Conservation (phyloP, 1,139 yeast genomes). For the Starmera stellimalicola region DNA sequence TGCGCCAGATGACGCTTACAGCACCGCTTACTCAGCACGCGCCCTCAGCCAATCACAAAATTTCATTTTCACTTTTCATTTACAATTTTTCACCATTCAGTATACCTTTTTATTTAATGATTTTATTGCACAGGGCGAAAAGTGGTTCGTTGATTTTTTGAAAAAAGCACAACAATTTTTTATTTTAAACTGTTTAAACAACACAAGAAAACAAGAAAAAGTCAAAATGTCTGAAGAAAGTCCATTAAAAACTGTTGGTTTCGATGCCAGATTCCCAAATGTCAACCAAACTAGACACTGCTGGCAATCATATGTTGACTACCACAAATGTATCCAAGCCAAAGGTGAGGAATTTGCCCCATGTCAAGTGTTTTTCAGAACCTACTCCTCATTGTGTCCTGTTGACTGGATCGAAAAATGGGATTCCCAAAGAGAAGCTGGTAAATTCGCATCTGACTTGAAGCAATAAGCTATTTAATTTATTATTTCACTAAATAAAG, state of each 20-base stretch:
- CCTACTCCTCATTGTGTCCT: constrained; percentile 89
- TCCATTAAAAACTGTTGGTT: constrained; percentile 68
- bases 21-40: too few species aligned
- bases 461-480: constrained; percentile 20
- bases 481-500: too few species aligned
- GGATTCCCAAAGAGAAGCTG: constrained; percentile 86
- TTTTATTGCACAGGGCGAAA: too few species aligned
- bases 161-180: too few species aligned
- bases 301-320: constrained; percentile 96
- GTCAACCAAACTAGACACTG: constrained; percentile 97
- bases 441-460: constrained; percentile 61
- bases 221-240: constrained; percentile 17
- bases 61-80: too few species aligned
- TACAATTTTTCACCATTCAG: too few species aligned
- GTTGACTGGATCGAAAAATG: constrained; percentile 87
- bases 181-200: background rate
- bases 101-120: too few species aligned
- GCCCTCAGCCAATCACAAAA: too few species aligned
- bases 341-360: constrained; percentile 99
- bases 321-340: constrained; percentile 92
- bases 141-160: too few species aligned
- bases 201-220: background rate
- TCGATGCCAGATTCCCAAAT: constrained; percentile 92
- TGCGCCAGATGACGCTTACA: too few species aligned
- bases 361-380: constrained; percentile 88